Evolutionary conservation across 306 rosid genomes (phyloP).

Genomic region (Vachellia collinsii): DNA sequence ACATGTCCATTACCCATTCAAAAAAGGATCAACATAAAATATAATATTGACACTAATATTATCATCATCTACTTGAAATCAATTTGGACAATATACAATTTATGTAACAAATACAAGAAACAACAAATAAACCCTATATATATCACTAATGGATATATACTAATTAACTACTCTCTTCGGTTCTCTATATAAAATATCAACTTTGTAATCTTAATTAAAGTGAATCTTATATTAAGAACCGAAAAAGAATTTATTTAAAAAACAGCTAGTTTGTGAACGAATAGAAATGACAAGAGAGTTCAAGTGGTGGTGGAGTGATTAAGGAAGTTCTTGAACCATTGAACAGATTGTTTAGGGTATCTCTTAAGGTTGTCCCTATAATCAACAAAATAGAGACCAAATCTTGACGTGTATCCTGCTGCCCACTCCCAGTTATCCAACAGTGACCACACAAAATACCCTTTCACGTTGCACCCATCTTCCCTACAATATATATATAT

Average conservation of each 20-base stretch:
- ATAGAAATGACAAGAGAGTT: too few relatives aligned
- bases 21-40: too few relatives aligned
- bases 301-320: background rate
- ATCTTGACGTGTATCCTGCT: slow-evolving; percentile 74
- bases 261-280: too few relatives aligned
- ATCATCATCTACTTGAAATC: too few relatives aligned
- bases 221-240: too few relatives aligned
- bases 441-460: slow-evolving; percentile 84
- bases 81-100: background rate
- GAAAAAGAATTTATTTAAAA: too few relatives aligned
- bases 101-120: background rate
- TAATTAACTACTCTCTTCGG: too few relatives aligned
- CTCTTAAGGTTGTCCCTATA: slow-evolving; percentile 72
- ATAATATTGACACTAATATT: too few relatives aligned
- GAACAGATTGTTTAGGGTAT: slow-evolving; percentile 68
- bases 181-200: too few relatives aligned
- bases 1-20: too few relatives aligned
- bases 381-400: slow-evolving; percentile 79
- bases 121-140: background rate
- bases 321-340: slow-evolving; percentile 74
- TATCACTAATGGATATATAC: too few relatives aligned
- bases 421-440: slow-evolving; percentile 90
- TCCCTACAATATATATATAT: slow-evolving; percentile 10
- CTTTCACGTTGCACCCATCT: slow-evolving; percentile 85
- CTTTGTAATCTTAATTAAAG: too few relatives aligned